Conservation (phyloP, 176 grass and related monocot species). For the Olyra latifolia region DNA sequence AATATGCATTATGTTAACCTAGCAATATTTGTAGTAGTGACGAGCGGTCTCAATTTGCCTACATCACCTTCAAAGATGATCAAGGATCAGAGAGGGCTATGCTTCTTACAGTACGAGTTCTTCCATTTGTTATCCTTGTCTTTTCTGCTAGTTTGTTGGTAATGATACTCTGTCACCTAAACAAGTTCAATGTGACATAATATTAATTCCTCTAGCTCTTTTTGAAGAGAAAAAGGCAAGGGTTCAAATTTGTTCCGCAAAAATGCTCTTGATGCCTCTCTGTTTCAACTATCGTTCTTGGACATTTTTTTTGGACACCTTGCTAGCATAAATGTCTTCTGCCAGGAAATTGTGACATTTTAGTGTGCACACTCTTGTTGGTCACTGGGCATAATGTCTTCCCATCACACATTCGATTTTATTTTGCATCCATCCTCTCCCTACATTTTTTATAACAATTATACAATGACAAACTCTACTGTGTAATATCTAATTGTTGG, state of each 20-base stretch:
- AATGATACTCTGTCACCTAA: background rate
- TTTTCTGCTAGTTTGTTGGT: background rate
- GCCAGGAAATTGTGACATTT: background rate
- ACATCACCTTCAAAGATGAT: conserved; percentile 70
- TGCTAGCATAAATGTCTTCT: background rate
- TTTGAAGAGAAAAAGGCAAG: background rate
- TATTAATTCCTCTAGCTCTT: background rate
- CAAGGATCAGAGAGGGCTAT: conserved; percentile 77
- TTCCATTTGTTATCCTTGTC: background rate
- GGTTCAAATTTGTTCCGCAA: background rate
- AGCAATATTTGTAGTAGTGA: conserved; percentile 53
- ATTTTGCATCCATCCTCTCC: background rate
- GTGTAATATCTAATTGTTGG: background rate
- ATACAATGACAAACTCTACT: background rate
- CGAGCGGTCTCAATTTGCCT: conserved; percentile 70
- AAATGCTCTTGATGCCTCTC: background rate
- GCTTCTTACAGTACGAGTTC: conserved; percentile 72
- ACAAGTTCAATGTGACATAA: background rate
- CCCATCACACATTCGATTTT: background rate
- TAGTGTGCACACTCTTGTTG: background rate
- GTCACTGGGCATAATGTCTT: background rate
- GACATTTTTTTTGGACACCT: background rate
- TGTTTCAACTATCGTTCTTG: background rate
- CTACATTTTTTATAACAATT: background rate
- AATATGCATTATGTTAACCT: conserved; percentile 16